phyloP scores from a whole-genome alignment of 805 yeast genomes.

The Cyberlindnera americana region DNA sequence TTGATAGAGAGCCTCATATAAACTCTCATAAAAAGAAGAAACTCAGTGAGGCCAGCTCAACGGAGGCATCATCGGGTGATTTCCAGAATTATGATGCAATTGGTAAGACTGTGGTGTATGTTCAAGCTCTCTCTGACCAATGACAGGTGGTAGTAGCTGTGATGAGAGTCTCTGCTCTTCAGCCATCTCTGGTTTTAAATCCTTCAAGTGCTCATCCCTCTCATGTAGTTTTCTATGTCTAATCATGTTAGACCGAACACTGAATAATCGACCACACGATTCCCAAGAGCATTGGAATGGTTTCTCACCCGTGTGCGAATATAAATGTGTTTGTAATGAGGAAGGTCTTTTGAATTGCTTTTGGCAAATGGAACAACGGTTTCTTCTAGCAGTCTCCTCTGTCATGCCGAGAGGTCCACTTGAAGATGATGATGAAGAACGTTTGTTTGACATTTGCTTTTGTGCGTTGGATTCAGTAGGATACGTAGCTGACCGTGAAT shows the following conservation, averaged over 20 bases:
- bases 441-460: constrained; percentile 4
- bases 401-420: constrained; percentile 34
- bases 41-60: constrained; percentile 5
- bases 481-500: constrained; percentile 21
- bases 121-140: neutral
- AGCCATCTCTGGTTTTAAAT: neutral
- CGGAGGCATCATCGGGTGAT: constrained; percentile 1
- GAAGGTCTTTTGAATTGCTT: constrained; percentile 82
- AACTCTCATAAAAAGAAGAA: too few relatives aligned
- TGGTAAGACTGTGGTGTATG: neutral
- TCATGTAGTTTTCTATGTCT: constrained; percentile 72
- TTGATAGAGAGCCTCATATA: too few relatives aligned
- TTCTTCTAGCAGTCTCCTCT: constrained; percentile 42
- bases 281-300: constrained; percentile 64
- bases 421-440: constrained; percentile 11
- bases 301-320: constrained; percentile 81
- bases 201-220: constrained; percentile 21
- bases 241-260: constrained; percentile 76
- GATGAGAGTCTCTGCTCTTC: constrained; percentile 1
- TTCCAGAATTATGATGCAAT: neutral
- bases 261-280: constrained; percentile 65
- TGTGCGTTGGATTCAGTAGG: constrained; percentile 15
- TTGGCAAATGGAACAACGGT: constrained; percentile 54
- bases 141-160: neutral
- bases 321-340: constrained; percentile 72